Evolutionary conservation across 352 stramenopile genomes (phyloP), one percentile per base, ranked within the genome.

Genomic region (Globisporangium ultimum): DNA sequence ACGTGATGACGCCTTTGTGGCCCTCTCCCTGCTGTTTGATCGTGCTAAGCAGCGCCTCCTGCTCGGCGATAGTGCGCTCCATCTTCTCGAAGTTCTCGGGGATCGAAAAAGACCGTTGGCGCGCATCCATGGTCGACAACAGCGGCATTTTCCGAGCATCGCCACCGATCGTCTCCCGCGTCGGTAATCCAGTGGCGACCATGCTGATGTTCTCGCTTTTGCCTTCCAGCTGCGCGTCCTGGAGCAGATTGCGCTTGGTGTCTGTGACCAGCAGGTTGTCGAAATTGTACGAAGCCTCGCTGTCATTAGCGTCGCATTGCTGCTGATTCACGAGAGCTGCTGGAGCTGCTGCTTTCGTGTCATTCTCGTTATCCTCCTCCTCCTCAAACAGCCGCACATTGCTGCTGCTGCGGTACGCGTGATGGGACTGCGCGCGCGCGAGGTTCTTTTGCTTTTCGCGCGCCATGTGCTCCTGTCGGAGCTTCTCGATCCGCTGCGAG

Each of bases 391-490:
- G 58, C 54, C 66, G 63, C 49, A 86, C 48, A 21, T 43, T 17
- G 45, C 12, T 32, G 22, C 15, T 40, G 28, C 46, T 38, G n/a
- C 24, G 34, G 4, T 56, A 36, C 28, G 28, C 28, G 28, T 36
- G 28, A 36, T 36, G 51, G 40, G 47, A 51, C 58, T 64, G 58
- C 18, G 53, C 50, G 42, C 50, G 50, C 24, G 58, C 42, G 28
- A 36, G 28, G 28, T 36, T 36, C 46, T 87, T 87, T 55, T 78
- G 74, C 56, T 84, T 86, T 63, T 90, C 80, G 22, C 73, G 70
- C 32, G 67, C 70, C 67, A 90, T 76, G 71, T 90, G 80, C 22
- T 81, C 78, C 58, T 87, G 76, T 11, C 78, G 71, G 59, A 90
- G 71, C 8, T 65, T 68, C 52, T 87, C 78, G 18, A 90, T 68